phyloP scores from a whole-genome alignment of 768 basidiomycete genomes.

The Hortiboletus campestris region DNA sequence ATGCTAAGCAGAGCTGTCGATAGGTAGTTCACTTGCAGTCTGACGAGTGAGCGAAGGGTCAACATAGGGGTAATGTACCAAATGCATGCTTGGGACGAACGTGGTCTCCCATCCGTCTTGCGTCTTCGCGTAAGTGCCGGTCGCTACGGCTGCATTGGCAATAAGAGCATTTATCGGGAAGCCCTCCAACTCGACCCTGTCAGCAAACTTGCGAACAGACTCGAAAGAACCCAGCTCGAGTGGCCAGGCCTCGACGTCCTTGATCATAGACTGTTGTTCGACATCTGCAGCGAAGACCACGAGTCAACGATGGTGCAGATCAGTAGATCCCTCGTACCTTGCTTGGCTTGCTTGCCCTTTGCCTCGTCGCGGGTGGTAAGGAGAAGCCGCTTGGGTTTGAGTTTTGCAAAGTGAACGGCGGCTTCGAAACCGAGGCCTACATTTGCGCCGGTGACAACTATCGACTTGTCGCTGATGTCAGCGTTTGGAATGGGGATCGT shows the following conservation, averaged over 20 bases:
- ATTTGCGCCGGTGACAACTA: slow-evolving; percentile 27
- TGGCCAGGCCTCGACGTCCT: slow-evolving; percentile 27
- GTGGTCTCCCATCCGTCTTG: slow-evolving; percentile 37
- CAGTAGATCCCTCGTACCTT: slow-evolving; percentile 9
- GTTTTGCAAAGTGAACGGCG: slow-evolving; percentile 25
- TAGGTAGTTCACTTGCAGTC: slow-evolving; percentile 37
- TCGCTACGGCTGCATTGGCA: slow-evolving; percentile 29
- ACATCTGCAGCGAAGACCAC: slow-evolving; percentile 11
- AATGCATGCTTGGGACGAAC: slow-evolving; percentile 21
- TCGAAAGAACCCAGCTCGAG: slow-evolving; percentile 35
- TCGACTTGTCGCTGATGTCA: slow-evolving; percentile 22
- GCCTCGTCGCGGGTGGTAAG: slow-evolving; percentile 25
- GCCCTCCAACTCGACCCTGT: slow-evolving; percentile 27
- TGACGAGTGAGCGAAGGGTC: slow-evolving; percentile 5
- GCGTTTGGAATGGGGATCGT: slow-evolving; percentile 21
- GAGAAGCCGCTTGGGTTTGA: slow-evolving; percentile 23
- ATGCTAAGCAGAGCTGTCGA: slow-evolving; percentile 36
- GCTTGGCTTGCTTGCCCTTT: slow-evolving; percentile 19
- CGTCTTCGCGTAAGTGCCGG: slow-evolving; percentile 23
- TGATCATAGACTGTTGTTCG: slow-evolving; percentile 9
- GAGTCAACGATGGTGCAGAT: not conserved
- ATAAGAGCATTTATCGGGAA: slow-evolving; percentile 31
- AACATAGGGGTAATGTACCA: not conserved
- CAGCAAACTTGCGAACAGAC: slow-evolving; percentile 33
- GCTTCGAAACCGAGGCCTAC: slow-evolving; percentile 33